Percentiles rank a stretch among this genome's conserved stretches.
phyloP scores from a whole-genome alignment of 2,329 filamentous ascomycete genomes.

The Fusarium verrucosum region DNA sequence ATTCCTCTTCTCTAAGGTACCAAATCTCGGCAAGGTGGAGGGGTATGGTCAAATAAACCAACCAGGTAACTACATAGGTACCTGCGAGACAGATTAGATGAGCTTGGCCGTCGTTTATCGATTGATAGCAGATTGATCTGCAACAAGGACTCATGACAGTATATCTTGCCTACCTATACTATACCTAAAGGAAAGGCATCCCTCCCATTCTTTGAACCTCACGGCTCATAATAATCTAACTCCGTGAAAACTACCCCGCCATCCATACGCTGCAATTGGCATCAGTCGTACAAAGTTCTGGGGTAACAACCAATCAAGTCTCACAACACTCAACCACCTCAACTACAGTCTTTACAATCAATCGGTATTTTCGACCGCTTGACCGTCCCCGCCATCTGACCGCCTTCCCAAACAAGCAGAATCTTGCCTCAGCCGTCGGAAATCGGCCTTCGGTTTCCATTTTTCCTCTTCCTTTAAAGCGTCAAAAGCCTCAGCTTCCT shows the following conservation, averaged over 20 bases:
- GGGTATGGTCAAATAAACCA: background rate
- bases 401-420: conserved; percentile 26
- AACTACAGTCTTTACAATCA: background rate
- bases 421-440: conserved; percentile 17
- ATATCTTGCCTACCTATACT: background rate
- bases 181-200: background rate
- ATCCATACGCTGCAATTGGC: background rate
- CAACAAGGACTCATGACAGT: background rate
- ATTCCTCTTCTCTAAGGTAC: background rate
- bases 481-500: conserved; percentile 19
- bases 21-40: background rate
- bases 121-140: background rate
- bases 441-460: conserved; percentile 29
- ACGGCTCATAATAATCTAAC: background rate
- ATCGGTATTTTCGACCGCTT: conserved; percentile 24
- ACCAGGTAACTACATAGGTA: conserved; percentile 3
- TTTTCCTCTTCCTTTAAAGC: conserved; percentile 30
- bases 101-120: background rate
- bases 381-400: conserved; percentile 21
- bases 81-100: too few species aligned
- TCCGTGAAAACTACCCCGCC: background rate
- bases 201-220: background rate
- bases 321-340: background rate
- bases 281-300: conserved; percentile 8
- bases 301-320: conserved; percentile 20